These are phyloP conservation scores for Paramecium caudatum DNA, from an alignment of 73 alveolate genomes.

Conservation along the genomic window DNA sequence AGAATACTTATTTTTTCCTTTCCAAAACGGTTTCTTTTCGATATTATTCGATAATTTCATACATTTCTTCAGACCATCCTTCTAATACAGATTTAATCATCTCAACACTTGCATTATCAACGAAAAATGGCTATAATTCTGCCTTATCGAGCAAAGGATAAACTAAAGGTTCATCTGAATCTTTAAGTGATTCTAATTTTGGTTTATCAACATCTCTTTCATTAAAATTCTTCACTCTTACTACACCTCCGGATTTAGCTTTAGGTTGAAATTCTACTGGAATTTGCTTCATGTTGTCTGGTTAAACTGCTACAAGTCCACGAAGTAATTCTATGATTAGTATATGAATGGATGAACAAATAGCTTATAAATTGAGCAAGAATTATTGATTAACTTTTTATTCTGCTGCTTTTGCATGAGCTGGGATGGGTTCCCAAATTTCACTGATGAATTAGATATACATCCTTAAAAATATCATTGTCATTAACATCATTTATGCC, in stretches of 20 bases:
- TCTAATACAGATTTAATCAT: neutral
- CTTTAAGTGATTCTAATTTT: neutral
- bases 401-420: neutral
- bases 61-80: conserved; percentile 29
- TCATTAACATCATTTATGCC: conserved; percentile 44
- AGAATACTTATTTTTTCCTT: conserved; percentile 10
- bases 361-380: neutral
- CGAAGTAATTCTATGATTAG: neutral
- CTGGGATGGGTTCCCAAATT: conserved; percentile 49
- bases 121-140: neutral
- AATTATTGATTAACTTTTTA: neutral
- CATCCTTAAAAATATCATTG: neutral
- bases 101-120: neutral
- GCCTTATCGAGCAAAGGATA: neutral
- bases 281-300: neutral
- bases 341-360: neutral
- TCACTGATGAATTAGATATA: neutral
- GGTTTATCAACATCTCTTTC: conserved; percentile 56
- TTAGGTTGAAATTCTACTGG: conserved; percentile 11
- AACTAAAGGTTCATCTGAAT: conserved; percentile 44
- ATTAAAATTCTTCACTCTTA: conserved; percentile 19
- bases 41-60: neutral
- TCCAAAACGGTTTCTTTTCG: neutral
- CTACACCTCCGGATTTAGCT: neutral
- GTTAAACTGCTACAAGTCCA: neutral